Evolutionary conservation across 495 filamentous ascomycete species (phyloP).

Genomic region (Penicillium steckii): DNA sequence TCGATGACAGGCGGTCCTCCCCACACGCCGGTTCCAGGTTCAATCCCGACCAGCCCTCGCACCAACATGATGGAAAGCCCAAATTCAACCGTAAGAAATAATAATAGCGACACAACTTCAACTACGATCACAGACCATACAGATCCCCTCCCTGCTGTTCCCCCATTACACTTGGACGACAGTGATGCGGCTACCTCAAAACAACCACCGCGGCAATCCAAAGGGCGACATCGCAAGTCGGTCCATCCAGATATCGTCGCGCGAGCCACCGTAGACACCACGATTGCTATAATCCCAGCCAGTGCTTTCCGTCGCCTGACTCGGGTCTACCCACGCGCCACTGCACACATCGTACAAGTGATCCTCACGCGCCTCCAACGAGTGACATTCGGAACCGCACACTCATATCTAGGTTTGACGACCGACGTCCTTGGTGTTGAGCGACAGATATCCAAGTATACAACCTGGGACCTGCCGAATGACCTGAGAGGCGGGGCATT

Average conservation of each 20-base stretch:
- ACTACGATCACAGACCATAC: conserved; percentile 16
- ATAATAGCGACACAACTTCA: conserved; percentile 9
- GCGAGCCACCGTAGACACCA: conserved; percentile 94
- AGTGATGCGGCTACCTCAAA: conserved; percentile 25
- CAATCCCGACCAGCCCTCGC: conserved; percentile 44
- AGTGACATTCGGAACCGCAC: conserved; percentile 90
- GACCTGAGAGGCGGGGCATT: conserved; percentile 82
- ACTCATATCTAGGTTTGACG: conserved; percentile 88
- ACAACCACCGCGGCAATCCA: conserved; percentile 2
- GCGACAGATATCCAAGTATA: conserved; percentile 87
- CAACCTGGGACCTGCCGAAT: conserved; percentile 87
- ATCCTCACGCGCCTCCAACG: conserved; percentile 91
- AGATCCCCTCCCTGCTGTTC: conserved; percentile 54
- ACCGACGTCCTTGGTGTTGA: conserved; percentile 90
- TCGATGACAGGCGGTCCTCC: conserved; percentile 33
- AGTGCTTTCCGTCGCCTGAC: conserved; percentile 93
- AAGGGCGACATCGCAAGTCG: conserved; percentile 58
- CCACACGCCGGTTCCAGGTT: conserved; percentile 40
- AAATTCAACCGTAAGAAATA: conserved; percentile 25
- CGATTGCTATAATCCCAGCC: conserved; percentile 96
- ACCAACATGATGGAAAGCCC: conserved; percentile 36
- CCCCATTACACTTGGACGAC: conserved; percentile 71
- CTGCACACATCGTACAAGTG: conserved; percentile 95
- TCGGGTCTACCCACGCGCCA: conserved; percentile 92
- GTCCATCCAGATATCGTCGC: conserved; percentile 97